Conservation (phyloP, 73 alveolate species). For the Paramecium pentaurelia region DNA sequence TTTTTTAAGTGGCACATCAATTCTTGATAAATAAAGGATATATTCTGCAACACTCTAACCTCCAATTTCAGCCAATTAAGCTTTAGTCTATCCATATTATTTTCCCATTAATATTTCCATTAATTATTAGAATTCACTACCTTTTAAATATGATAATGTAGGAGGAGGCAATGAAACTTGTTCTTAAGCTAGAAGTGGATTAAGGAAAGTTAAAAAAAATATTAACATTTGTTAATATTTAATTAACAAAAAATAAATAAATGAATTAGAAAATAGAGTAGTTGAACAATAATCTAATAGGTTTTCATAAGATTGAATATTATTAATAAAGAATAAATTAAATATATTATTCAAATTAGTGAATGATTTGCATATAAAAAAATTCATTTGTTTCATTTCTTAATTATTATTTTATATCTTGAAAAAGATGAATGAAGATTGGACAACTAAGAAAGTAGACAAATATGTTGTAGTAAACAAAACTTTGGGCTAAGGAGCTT, state of each 20-base stretch:
- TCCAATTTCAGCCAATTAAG: slow-evolving; percentile 20
- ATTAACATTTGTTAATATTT: not conserved
- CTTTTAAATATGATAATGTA: not conserved
- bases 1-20: not conserved
- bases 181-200: not conserved
- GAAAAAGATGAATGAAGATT: slow-evolving; percentile 2
- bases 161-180: not conserved
- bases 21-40: not conserved
- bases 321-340: too few species aligned
- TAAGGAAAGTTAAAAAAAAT: not conserved
- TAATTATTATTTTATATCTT: not conserved
- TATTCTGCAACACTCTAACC: not conserved
- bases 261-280: not conserved
- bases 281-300: not conserved
- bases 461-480: slow-evolving; percentile 60
- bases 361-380: not conserved
- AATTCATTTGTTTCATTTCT: not conserved
- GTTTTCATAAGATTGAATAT: not conserved
- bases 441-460: slow-evolving; percentile 62
- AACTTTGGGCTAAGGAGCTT: slow-evolving; percentile 56
- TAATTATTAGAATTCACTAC: not conserved
- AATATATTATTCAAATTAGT: not conserved
- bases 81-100: slow-evolving; percentile 7
- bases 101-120: not conserved
- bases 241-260: not conserved